Conservation (phyloP, 139 green algal genomes). For the Yamagishiella unicocca region DNA sequence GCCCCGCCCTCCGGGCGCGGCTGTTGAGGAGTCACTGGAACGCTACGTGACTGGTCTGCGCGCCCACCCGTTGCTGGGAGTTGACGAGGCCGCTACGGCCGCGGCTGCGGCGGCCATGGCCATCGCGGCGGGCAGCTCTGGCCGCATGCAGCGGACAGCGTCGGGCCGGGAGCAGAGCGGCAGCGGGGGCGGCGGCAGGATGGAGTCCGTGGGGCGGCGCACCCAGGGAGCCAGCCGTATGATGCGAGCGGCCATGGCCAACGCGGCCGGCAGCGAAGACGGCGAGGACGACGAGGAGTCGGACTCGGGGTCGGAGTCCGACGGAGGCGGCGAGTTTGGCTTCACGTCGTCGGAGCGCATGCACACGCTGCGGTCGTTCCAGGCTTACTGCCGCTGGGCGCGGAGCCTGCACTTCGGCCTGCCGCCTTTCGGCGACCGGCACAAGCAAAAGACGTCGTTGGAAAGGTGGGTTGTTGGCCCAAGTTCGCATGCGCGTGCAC, state of each 20-base stretch:
- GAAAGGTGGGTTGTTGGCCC: too few relatives aligned
- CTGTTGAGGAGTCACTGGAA: not conserved
- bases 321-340: constrained; percentile 47
- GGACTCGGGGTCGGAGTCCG: not conserved
- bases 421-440: not conserved
- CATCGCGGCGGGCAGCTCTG: not conserved
- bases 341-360: constrained; percentile 55
- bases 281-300: not conserved
- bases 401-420: constrained; percentile 77
- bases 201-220: too few relatives aligned
- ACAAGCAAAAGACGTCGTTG: not conserved
- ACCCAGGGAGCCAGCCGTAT: too few relatives aligned
- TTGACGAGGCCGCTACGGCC: not conserved
- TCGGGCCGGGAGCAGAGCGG: not conserved
- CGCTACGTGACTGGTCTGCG: not conserved
- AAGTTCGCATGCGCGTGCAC: too few relatives aligned
- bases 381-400: constrained; percentile 78
- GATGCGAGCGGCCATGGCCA: not conserved
- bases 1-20: not conserved
- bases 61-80: constrained; percentile 19
- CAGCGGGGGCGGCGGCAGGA: not conserved
- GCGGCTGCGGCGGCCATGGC: not conserved
- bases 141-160: not conserved
- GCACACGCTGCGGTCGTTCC: constrained; percentile 82
- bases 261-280: not conserved